These are phyloP conservation scores for Alternaria triticimaculans DNA, from an alignment of 2,329 filamentous ascomycete species.

Conservation along the genomic window DNA sequence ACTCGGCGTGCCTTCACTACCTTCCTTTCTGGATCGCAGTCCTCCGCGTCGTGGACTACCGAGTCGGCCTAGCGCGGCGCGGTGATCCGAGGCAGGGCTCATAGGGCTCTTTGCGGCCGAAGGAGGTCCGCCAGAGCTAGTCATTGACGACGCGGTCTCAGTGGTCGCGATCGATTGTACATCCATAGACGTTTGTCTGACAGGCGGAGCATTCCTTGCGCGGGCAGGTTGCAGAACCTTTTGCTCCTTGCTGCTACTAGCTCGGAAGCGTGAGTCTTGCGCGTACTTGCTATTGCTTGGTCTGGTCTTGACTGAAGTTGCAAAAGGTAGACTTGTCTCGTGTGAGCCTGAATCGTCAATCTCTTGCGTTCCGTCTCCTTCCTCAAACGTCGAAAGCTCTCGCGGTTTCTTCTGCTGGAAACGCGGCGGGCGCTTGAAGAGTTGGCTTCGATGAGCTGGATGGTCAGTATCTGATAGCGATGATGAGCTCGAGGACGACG, in stretches of 20 bases:
- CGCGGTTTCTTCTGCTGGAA: slow-evolving; percentile 41
- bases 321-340: slow-evolving; percentile 53
- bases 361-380: slow-evolving; percentile 43
- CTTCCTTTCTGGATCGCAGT: slow-evolving; percentile 30
- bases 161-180: slow-evolving; percentile 29
- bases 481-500: slow-evolving; percentile 40
- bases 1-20: slow-evolving; percentile 46
- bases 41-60: slow-evolving; percentile 56
- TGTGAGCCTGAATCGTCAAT: slow-evolving; percentile 64
- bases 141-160: slow-evolving; percentile 61
- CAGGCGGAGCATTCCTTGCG: background rate
- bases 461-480: slow-evolving; percentile 46
- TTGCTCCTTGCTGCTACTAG: slow-evolving; percentile 15
- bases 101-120: slow-evolving; percentile 27
- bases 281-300: slow-evolving; percentile 13
- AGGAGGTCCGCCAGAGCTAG: slow-evolving; percentile 45
- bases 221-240: slow-evolving; percentile 10
- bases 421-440: slow-evolving; percentile 52
- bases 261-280: slow-evolving; percentile 10
- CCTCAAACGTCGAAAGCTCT: slow-evolving; percentile 33
- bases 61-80: slow-evolving; percentile 63
- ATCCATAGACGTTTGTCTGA: slow-evolving; percentile 22
- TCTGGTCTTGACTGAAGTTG: slow-evolving; percentile 28
- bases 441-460: slow-evolving; percentile 52
- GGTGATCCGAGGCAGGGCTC: slow-evolving; percentile 61